A percentile compares a stretch with the other conserved stretches of the same genome.
These are phyloP conservation scores for Arthrobotrys pseudoclavata DNA, from an alignment of 2,329 filamentous ascomycete genomes.

Conservation along the genomic window DNA sequence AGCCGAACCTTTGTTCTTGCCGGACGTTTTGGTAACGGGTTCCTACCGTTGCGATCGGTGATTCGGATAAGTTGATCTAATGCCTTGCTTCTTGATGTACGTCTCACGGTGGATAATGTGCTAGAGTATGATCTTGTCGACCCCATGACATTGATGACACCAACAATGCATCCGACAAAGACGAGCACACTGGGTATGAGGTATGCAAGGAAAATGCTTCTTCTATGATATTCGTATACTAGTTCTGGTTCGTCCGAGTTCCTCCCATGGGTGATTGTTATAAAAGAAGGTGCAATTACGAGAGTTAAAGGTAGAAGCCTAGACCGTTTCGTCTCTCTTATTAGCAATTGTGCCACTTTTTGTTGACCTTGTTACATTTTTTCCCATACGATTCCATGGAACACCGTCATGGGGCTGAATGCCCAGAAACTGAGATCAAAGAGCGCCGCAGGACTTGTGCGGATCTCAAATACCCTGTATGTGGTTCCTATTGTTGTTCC, in stretches of 20 bases:
- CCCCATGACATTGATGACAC: conserved; percentile 19
- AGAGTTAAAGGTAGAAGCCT: conserved; percentile 45
- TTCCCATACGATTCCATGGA: conserved; percentile 32
- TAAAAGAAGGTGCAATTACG: conserved; percentile 5
- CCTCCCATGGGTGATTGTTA: conserved; percentile 8
- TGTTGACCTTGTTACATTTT: conserved; percentile 20
- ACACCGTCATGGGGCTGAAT: conserved; percentile 30
- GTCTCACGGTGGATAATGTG: conserved; percentile 44
- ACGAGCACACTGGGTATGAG: conserved; percentile 36
- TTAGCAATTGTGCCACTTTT: conserved; percentile 24
- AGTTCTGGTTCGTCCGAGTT: conserved; percentile 5
- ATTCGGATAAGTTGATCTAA: conserved; percentile 21
- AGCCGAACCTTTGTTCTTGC: conserved; percentile 34
- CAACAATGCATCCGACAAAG: conserved; percentile 21
- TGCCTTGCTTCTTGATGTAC: conserved; percentile 21
- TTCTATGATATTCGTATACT: conserved; percentile 35
- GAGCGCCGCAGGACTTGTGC: conserved; percentile 30
- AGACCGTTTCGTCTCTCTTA: neutral
- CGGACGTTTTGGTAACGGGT: conserved; percentile 19
- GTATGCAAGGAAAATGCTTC: conserved; percentile 33
- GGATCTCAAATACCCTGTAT: conserved; percentile 32
- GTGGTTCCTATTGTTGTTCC: conserved; percentile 21
- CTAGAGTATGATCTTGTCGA: conserved; percentile 36
- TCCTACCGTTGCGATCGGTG: conserved; percentile 23
- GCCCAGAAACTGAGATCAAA: conserved; percentile 45